A percentile compares a stretch with the other conserved stretches of the same genome.
Conservation (phyloP, 2,329 filamentous ascomycete species). For the Drechslerella stenobrocha region DNA sequence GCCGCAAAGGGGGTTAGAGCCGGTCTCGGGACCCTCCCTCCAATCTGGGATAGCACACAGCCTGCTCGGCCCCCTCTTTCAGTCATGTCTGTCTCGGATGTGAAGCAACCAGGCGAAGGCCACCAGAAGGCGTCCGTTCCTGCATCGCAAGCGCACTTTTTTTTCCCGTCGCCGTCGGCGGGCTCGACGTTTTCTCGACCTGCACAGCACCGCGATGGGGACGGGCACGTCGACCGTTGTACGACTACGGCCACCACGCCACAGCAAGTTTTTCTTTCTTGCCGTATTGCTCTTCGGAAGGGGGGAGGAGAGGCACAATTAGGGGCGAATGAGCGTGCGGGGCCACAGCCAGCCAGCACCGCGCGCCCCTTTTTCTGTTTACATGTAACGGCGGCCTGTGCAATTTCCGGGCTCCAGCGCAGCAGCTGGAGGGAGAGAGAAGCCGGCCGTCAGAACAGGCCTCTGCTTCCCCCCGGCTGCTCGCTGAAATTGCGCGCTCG, state of each 20-base stretch:
- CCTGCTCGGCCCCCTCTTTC: conserved; percentile 9
- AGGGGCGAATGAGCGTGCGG: conserved; percentile 1
- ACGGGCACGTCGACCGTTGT: too few relatives aligned
- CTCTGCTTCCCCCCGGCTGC: neutral
- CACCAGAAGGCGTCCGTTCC: conserved; percentile 21
- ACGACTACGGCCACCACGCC: too few relatives aligned
- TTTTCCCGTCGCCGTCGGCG: conserved; percentile 3
- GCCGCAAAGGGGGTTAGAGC: too few relatives aligned
- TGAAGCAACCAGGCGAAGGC: conserved; percentile 21
- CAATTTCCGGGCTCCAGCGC: conserved; percentile 2
- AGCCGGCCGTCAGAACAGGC: neutral
- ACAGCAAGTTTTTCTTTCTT: conserved; percentile 1
- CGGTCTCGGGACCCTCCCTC: too few relatives aligned
- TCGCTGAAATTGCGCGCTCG: conserved; percentile 8
- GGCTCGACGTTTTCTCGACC: too few relatives aligned
- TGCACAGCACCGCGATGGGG: too few relatives aligned
- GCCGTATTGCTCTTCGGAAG: too few relatives aligned
- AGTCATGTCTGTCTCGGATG: conserved; percentile 37
- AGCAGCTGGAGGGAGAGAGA: neutral
- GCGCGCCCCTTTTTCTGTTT: conserved; percentile 29
- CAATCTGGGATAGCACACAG: conserved; percentile 17
- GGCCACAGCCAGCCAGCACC: conserved; percentile 28
- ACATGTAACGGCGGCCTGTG: conserved; percentile 5
- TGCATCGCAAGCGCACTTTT: conserved; percentile 25
- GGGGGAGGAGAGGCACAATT: neutral